Base-by-base conservation (phyloP, 2,329 filamentous ascomycete genomes). In the Nemania abortiva region DNA sequence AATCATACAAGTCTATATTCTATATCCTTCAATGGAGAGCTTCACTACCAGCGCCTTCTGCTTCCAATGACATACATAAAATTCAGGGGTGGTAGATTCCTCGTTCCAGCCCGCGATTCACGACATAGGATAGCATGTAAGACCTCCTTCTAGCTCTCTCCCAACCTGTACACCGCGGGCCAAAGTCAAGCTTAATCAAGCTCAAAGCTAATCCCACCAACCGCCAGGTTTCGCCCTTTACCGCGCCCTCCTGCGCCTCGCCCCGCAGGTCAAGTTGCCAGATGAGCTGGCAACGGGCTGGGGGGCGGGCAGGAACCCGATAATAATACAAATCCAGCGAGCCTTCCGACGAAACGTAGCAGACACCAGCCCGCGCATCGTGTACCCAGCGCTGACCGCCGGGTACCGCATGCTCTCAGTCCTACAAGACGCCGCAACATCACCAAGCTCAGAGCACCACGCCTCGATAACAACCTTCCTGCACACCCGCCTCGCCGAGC, bases 211-310 rank as follows among this genome's bases (percentile, higher is more conserved):
- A 59, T 24, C 27, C 13, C 20, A 39, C 10, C 10, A 24, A 6
- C 29, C 24, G 1, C 22, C 72, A 91, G 90, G 88, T 77, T 85
- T 92, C 71, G 90, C 92, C 59, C 88, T 95, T 57, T 95, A 91
- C 81, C 87, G 90, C 70, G 89, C 91, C 42, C 87, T 95, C 64
- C 81, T 94, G 61, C 84, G 84, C 70, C 86, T 88, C 80, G 88
- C 85, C 67, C 79, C 82, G 34, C 82, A 79, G 49, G 80, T 91
- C 39, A 81, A 85, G 1, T 80, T 92, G 1, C 85, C 87, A 1
- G 74, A 82, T 76, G 82, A 87, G 55, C 75, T 86, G 22, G 74
- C 77, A 6, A 70, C 74, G 1, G 77, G 72, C 61, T 77, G 76
- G 63, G 71, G 71, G 58, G 68, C 29, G 0, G 57, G 52, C 22